A percentile compares a stretch with the other conserved stretches of the same genome.
These are phyloP conservation scores for Erucastrum elatum DNA, from an alignment of 345 rosid species.

Conservation along the genomic window DNA sequence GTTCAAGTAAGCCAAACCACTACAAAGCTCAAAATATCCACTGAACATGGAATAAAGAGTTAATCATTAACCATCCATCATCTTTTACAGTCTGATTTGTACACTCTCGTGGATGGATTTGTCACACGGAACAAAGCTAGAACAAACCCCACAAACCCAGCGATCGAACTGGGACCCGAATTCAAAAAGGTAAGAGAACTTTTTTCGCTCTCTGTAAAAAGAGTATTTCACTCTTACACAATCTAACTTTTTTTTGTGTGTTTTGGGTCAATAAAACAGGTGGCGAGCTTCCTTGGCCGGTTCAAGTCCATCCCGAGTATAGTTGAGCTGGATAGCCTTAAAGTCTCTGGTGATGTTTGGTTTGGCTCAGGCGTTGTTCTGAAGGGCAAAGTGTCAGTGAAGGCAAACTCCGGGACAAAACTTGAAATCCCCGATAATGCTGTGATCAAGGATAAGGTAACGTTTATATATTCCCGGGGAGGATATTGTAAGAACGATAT, in stretches of 20 bases:
- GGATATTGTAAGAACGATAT: not conserved
- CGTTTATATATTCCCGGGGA: not conserved
- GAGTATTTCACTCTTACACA: not conserved
- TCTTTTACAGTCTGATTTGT: slow-evolving; percentile 71
- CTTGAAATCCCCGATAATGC: slow-evolving; percentile 73
- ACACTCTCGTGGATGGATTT: slow-evolving; percentile 70
- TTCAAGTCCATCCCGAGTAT: slow-evolving; percentile 92
- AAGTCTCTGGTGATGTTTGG: slow-evolving; percentile 88
- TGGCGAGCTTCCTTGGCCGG: slow-evolving; percentile 71
- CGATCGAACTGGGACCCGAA: slow-evolving; percentile 87
- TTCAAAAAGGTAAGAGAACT: slow-evolving; percentile 65
- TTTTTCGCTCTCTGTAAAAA: not conserved
- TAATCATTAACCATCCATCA: not conserved
- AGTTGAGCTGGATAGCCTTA: slow-evolving; percentile 80
- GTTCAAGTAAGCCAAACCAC: slow-evolving; percentile 53
- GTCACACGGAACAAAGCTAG: slow-evolving; percentile 68
- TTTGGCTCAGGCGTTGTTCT: slow-evolving; percentile 63
- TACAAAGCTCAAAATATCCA: slow-evolving; percentile 50
- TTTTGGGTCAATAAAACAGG: slow-evolving; percentile 46
- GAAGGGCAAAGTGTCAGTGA: slow-evolving; percentile 75
- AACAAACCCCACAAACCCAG: slow-evolving; percentile 70
- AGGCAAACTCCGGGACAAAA: slow-evolving; percentile 65
- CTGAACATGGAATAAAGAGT: not conserved
- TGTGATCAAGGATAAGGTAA: slow-evolving; percentile 70
- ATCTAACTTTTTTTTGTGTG: not conserved